These are phyloP conservation scores for Lignosus rhinocerotis DNA, from an alignment of 1,284 basidiomycete species.

Conservation along the genomic window DNA sequence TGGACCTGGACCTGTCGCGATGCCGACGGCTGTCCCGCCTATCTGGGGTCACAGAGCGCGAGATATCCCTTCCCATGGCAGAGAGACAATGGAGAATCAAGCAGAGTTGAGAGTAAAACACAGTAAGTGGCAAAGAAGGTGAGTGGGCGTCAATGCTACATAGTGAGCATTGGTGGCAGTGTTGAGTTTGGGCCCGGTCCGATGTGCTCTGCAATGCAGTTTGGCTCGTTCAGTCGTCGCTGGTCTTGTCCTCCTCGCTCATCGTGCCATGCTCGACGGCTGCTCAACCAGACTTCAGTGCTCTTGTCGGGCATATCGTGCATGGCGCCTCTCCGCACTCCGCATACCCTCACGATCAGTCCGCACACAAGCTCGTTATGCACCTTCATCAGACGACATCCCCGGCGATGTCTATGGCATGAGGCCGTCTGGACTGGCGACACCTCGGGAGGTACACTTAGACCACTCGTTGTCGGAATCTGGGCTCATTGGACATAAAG, in stretches of 20 bases:
- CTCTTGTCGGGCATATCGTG: constrained; percentile 4
- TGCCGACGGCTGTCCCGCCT: constrained; percentile 38
- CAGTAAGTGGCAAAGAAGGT: neutral
- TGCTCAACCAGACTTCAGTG: constrained; percentile 10
- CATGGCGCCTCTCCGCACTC: neutral
- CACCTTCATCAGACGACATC: constrained; percentile 34
- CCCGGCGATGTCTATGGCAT: constrained; percentile 21
- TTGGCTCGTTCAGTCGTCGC: neutral
- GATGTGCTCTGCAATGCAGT: neutral
- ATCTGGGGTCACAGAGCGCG: constrained; percentile 52
- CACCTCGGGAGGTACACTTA: constrained; percentile 63
- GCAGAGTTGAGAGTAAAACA: neutral
- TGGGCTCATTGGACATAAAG: constrained; percentile 37
- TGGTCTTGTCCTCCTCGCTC: constrained; percentile 21
- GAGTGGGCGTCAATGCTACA: neutral
- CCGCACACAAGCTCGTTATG: constrained; percentile 47
- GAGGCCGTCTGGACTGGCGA: constrained; percentile 52
- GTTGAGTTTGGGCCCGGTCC: neutral
- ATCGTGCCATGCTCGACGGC: constrained; percentile 13
- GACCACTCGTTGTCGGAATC: neutral
- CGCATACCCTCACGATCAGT: constrained; percentile 25
- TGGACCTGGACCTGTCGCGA: constrained; percentile 19
- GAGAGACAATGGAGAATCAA: neutral
- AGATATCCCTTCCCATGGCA: constrained; percentile 36
- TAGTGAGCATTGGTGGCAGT: neutral